Base-by-base conservation (phyloP, 805 yeast species). In the Teunomyces aglyptinius region DNA sequence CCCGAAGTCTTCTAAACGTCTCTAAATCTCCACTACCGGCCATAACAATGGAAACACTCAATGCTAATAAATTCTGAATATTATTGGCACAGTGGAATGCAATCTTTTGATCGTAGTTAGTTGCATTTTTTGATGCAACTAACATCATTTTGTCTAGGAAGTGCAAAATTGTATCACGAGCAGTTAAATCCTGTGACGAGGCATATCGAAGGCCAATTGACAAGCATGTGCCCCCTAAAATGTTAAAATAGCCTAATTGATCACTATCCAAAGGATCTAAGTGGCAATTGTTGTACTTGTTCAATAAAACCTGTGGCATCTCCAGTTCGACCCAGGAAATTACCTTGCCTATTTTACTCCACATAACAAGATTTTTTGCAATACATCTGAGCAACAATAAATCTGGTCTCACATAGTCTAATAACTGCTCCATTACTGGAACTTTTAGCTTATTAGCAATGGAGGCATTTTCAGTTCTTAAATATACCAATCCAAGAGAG, bases 21-120 rank as follows among this genome's bases (percentile, higher is more conserved):
- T 82, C 86, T 45, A 91, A 65, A 60, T 94, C 97, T 1, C 99
- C 98, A 12, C 90, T 81, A 1, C 97, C 96, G 1, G 96, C 91
- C 87, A 89, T 86, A 0, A 90, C 76, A 22, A 89, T 71, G 0
- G 97, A 78, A 5, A 79, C 63, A 6, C 94, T 77, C 4, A 92
- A 62, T 1, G 84, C 76, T 11, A 89, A 54, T 1, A 85, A 68
- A 51, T 82, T 82, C 41, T 83, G 81, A 27, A 83, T 70, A 28
- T 76, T 77, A 16, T 73, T 65, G 1, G 85, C 77, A 7, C 87
- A 77, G 36, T 71, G 65, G 34, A 73, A 66, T 0, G 89, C 76
- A 29, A 86, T 63, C 45, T 70, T 72, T 48, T 80, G 80, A 55
- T 87, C 92, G 55, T 81, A 80, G 27, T 73, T 77, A 4, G 54